Conservation (phyloP, 306 rosid genomes). For the Ormosia emarginata region DNA sequence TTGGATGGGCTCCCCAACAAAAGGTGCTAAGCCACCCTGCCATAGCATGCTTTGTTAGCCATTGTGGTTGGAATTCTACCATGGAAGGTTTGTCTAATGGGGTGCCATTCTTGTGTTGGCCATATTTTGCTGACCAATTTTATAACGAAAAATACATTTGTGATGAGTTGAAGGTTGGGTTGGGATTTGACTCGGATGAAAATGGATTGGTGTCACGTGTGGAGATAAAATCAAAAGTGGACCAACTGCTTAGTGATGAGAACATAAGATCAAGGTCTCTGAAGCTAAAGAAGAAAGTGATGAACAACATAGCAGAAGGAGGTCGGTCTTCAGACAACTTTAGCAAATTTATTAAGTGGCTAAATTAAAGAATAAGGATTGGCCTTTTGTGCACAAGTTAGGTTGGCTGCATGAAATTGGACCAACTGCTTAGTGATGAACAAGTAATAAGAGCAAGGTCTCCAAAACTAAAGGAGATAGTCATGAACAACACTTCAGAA, state of each 20-base stretch:
- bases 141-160: no score
- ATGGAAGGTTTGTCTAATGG: no score
- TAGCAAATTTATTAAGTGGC: conserved; percentile 32
- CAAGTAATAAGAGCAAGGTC: conserved; percentile 3
- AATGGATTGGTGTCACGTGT: conserved; percentile 8
- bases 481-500: not conserved
- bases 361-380: conserved; percentile 17
- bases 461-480: not conserved
- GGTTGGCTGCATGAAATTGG: no score
- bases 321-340: conserved; percentile 31
- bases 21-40: no score
- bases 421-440: conserved; percentile 13
- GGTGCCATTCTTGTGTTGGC: no score
- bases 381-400: not conserved
- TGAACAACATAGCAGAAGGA: conserved; percentile 2
- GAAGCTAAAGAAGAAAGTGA: not conserved
- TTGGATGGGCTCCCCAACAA: no score
- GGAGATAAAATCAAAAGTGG: conserved; percentile 32
- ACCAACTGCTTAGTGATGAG: conserved; percentile 12
- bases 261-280: not conserved
- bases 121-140: no score
- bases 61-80: no score
- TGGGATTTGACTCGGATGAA: conserved; percentile 24
- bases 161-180: no score
- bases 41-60: no score